These are phyloP conservation scores for Trypanosoma platydactyli DNA, from an alignment of 208 protist species.

Conservation along the genomic window DNA sequence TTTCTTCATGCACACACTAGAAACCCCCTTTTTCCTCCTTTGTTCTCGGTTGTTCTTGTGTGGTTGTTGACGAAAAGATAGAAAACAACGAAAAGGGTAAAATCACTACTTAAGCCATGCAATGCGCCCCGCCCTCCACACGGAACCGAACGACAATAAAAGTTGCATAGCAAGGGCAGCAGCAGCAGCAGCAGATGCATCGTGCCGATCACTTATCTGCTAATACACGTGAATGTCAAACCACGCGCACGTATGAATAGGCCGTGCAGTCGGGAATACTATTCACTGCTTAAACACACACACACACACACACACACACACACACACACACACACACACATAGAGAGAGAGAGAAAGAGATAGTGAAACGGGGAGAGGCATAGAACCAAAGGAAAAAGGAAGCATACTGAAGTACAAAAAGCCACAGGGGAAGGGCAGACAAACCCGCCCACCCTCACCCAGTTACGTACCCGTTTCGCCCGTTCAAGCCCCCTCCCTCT, in stretches of 20 bases:
- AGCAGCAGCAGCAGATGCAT: no score
- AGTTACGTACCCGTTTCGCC: background rate
- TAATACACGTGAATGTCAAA: no score
- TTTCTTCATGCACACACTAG: slow-evolving; percentile 17
- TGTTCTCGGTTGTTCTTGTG: background rate
- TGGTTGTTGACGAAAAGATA: no score
- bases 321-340: no score
- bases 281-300: background rate
- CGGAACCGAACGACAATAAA: no score
- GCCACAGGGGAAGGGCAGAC: no score
- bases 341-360: slow-evolving; percentile 13
- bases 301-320: background rate
- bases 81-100: background rate
- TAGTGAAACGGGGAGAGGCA: slow-evolving; percentile 2
- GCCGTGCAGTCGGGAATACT: background rate
- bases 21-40: background rate
- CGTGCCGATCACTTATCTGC: no score
- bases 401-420: background rate
- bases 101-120: background rate
- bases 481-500: background rate
- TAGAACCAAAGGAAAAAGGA: slow-evolving; percentile 14
- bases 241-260: no score
- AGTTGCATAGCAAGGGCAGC: no score
- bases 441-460: background rate
- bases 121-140: background rate